phyloP scores from a whole-genome alignment of 2,329 filamentous ascomycete species.

The Colletotrichum sansevieriae region DNA sequence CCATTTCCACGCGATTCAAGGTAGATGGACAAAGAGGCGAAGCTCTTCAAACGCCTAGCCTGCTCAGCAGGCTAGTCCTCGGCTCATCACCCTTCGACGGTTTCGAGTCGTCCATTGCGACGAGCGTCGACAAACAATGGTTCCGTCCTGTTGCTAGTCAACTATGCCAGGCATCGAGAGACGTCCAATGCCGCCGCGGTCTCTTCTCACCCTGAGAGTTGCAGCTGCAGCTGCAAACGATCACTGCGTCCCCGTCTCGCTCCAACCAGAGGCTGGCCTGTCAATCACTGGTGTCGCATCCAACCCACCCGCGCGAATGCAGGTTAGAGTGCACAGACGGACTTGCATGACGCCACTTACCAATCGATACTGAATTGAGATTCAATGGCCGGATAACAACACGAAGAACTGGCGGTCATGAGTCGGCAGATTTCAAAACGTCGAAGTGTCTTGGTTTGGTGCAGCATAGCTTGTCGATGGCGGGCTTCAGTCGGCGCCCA shows the following conservation, averaged over 20 bases:
- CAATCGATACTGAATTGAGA: conserved; percentile 30
- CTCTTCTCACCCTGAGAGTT: conserved; percentile 38
- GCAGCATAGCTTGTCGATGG: background rate
- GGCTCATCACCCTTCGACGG: conserved; percentile 23
- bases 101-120: conserved; percentile 36
- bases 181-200: conserved; percentile 4
- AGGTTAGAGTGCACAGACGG: conserved; percentile 41
- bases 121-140: conserved; percentile 33
- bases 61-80: conserved; percentile 15
- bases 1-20: conserved; percentile 10
- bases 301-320: conserved; percentile 32
- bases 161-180: conserved; percentile 9
- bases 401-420: conserved; percentile 14
- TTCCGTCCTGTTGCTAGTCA: conserved; percentile 24
- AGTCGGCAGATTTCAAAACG: conserved; percentile 15
- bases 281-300: conserved; percentile 36
- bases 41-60: conserved; percentile 24
- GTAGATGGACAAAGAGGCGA: conserved; percentile 29
- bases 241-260: conserved; percentile 28
- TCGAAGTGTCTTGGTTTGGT: background rate
- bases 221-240: conserved; percentile 35
- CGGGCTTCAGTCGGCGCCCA: conserved; percentile 11
- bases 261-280: conserved; percentile 32
- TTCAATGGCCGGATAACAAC: conserved; percentile 31
- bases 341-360: conserved; percentile 42